These are phyloP conservation scores for Sequoia sempervirens DNA, from an alignment of 75 land plant genomes.

Conservation along the genomic window DNA sequence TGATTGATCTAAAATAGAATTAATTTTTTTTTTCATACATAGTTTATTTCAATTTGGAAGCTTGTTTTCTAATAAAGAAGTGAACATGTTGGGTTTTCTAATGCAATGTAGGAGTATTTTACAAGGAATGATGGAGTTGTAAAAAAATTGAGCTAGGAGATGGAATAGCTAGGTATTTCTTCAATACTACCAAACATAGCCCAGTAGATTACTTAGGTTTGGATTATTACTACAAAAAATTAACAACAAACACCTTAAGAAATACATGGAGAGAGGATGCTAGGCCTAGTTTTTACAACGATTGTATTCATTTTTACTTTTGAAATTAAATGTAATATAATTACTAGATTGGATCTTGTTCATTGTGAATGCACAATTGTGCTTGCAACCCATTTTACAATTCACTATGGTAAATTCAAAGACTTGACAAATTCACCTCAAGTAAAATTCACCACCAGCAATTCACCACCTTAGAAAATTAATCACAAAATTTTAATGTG, in stretches of 20 bases:
- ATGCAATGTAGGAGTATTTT: constrained; percentile 46
- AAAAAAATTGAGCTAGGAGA: constrained; percentile 56
- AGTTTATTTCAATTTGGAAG: neutral
- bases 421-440: no score
- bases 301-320: neutral
- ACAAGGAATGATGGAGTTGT: constrained; percentile 43
- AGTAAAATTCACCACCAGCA: no score
- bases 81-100: neutral
- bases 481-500: no score
- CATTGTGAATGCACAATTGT: neutral
- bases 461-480: no score
- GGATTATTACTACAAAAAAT: neutral
- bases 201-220: neutral
- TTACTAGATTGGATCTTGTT: neutral
- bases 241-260: neutral
- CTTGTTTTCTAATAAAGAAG: neutral
- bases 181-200: constrained; percentile 31
- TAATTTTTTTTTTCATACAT: neutral
- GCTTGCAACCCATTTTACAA: neutral
- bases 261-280: neutral
- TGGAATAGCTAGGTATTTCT: constrained; percentile 31
- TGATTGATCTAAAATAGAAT: no score
- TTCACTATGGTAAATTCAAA: no score
- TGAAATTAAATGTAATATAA: neutral
- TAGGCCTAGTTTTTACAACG: neutral